These are phyloP conservation scores for Globisporangium sylvaticum DNA, from an alignment of 352 stramenopile species.

Conservation along the genomic window DNA sequence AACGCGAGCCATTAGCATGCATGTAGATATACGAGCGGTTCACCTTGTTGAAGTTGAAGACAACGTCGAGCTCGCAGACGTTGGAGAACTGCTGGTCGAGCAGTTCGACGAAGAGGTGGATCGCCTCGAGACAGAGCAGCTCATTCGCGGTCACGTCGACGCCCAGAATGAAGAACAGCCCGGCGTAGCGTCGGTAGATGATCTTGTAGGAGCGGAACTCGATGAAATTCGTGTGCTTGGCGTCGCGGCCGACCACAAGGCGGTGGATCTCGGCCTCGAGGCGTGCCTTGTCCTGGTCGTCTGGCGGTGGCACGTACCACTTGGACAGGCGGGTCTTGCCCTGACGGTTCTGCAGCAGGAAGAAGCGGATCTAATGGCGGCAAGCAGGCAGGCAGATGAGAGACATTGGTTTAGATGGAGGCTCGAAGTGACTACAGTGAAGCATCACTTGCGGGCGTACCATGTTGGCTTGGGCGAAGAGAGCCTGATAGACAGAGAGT, in stretches of 20 bases:
- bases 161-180: constrained; percentile 97
- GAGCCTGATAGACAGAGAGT: not conserved
- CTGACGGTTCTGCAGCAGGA: constrained; percentile 98
- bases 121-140: constrained; percentile 96
- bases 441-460: not conserved
- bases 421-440: not conserved
- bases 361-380: constrained; percentile 91
- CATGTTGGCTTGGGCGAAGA: not conserved
- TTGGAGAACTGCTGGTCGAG: constrained; percentile 98
- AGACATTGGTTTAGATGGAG: not conserved
- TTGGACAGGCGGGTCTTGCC: constrained; percentile 99
- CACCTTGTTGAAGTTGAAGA: constrained; percentile 95
- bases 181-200: constrained; percentile 98
- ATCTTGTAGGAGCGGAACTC: constrained; percentile 99
- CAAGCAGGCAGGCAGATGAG: not conserved
- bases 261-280: constrained; percentile 91
- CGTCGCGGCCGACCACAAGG: constrained; percentile 84
- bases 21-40: not conserved
- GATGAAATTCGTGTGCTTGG: constrained; percentile 94
- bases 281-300: constrained; percentile 79
- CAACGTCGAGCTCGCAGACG: constrained; percentile 97
- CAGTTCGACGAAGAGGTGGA: constrained; percentile 98
- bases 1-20: not conserved
- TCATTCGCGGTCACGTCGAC: constrained; percentile 97
- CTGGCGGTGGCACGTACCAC: constrained; percentile 92